phyloP scores from a whole-genome alignment of 257 asterid genomes.

The Primulina tabacum region DNA sequence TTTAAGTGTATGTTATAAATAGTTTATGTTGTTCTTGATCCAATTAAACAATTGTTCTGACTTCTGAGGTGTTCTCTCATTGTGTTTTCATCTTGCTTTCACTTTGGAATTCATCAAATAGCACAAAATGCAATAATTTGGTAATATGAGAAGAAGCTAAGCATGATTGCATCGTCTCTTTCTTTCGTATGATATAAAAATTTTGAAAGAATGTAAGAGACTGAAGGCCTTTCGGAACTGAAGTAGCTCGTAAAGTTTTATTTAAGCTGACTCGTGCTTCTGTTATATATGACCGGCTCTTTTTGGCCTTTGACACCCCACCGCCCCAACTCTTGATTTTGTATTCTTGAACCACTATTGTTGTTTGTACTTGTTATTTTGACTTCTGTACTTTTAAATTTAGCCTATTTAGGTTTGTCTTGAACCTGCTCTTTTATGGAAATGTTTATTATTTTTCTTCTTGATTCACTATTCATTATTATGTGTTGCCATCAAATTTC shows the following conservation, averaged over 20 bases:
- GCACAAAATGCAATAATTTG: not conserved
- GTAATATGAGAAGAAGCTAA: not conserved
- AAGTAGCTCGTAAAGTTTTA: no score
- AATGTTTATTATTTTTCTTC: no score
- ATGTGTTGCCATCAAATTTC: not conserved
- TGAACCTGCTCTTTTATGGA: no score
- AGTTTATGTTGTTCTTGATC: no score
- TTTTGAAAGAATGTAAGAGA: not conserved
- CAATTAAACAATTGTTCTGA: not conserved
- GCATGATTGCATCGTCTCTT: not conserved
- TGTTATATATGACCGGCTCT: not conserved
- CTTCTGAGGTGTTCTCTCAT: not conserved
- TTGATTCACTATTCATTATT: no score
- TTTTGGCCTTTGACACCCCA: no score
- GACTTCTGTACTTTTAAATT: no score
- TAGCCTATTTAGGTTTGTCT: no score
- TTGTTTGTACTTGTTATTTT: no score
- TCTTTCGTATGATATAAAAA: not conserved
- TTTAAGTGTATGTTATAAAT: not conserved
- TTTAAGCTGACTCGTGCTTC: not conserved
- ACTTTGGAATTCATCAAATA: not conserved
- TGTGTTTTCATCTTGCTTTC: not conserved
- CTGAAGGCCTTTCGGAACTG: not conserved
- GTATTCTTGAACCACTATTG: no score
- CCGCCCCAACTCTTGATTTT: no score